Evolutionary conservation across 179 eudicot genomes (phyloP).

Genomic region (Beta macrorhiza): DNA sequence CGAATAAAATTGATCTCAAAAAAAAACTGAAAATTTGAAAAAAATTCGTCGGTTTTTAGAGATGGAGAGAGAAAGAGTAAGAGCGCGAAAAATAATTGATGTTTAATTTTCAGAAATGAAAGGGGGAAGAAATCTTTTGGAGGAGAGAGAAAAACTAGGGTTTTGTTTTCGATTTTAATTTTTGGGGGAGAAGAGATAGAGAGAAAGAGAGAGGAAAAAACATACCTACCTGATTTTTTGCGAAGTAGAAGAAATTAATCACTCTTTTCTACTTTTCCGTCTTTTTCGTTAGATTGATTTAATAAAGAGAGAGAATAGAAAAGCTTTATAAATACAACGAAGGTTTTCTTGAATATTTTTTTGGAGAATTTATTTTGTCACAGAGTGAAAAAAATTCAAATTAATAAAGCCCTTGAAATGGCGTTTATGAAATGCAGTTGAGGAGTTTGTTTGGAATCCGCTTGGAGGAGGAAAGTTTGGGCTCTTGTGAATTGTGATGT

Average conservation of each 20-base stretch:
- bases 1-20: neutral
- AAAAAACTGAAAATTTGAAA: neutral
- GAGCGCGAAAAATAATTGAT: constrained; percentile 22
- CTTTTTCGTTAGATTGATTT: constrained; percentile 1
- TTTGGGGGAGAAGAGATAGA: neutral
- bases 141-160: constrained; percentile 32
- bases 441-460: neutral
- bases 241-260: constrained; percentile 6
- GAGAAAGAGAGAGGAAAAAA: constrained; percentile 7
- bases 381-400: neutral
- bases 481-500: neutral
- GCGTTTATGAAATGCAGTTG: neutral
- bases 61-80: no score
- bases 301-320: neutral
- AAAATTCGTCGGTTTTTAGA: neutral
- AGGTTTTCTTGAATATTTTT: neutral
- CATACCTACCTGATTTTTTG: neutral
- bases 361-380: neutral
- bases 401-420: neutral
- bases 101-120: neutral
- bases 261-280: neutral
- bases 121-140: neutral
- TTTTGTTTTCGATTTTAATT: constrained; percentile 27
- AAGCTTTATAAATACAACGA: neutral
- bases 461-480: neutral